A percentile compares a stretch with the other conserved stretches of the same genome.
These are phyloP conservation scores for Ilyonectria robusta DNA, from an alignment of 2,329 filamentous ascomycete genomes.

Conservation along the genomic window DNA sequence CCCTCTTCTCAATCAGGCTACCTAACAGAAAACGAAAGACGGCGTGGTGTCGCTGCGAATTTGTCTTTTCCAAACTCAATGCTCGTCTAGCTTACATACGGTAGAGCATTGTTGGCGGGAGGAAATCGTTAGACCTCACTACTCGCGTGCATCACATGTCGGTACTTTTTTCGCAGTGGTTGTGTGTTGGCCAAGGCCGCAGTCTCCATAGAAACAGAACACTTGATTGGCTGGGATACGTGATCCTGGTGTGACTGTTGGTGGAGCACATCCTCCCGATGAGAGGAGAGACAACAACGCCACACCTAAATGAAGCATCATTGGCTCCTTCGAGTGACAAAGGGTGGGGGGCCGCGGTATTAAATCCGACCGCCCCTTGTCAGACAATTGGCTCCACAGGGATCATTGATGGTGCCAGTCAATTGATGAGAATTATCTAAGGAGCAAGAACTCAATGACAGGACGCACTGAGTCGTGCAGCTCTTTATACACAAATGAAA, in stretches of 20 bases:
- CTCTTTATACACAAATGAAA: too few species aligned
- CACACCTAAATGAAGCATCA: conserved; percentile 6
- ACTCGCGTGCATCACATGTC: conserved; percentile 1
- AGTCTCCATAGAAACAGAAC: too few species aligned
- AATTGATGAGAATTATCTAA: too few species aligned
- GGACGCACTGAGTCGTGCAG: too few species aligned
- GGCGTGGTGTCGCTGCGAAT: too few species aligned
- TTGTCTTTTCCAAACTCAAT: too few species aligned
- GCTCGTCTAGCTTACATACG: neutral
- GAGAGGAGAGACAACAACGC: conserved; percentile 7
- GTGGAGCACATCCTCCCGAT: neutral
- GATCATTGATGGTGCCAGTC: too few species aligned
- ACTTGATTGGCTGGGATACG: too few species aligned
- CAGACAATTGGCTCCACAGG: too few species aligned
- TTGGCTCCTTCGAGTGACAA: neutral
- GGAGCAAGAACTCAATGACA: too few species aligned
- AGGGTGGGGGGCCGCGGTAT: neutral
- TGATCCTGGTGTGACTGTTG: conserved; percentile 5
- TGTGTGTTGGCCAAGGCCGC: conserved; percentile 5
- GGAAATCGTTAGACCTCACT: conserved; percentile 4
- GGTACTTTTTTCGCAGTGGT: neutral
- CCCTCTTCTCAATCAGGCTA: too few species aligned
- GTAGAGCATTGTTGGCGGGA: conserved; percentile 2
- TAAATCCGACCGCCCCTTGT: neutral
- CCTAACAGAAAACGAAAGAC: too few species aligned